These are phyloP conservation scores for Chlorella sp. DNA, from an alignment of 139 green algal species.

Conservation along the genomic window DNA sequence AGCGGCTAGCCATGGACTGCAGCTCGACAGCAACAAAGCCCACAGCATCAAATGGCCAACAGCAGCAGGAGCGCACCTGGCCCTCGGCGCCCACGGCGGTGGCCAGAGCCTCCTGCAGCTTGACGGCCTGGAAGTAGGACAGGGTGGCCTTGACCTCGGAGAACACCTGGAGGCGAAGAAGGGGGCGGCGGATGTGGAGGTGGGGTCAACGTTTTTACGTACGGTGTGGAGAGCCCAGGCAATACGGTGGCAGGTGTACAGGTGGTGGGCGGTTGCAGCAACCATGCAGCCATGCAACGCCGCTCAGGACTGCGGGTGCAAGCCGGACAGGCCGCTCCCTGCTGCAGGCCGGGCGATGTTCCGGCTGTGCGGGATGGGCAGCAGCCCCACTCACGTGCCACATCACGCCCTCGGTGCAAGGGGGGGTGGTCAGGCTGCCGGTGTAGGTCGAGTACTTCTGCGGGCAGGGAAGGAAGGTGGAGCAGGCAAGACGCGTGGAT, in stretches of 20 bases:
- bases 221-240: neutral
- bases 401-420: constrained; percentile 64
- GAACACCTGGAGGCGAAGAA: constrained; percentile 3
- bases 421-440: constrained; percentile 63
- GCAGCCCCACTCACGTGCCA: constrained; percentile 49
- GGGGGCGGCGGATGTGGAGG: neutral
- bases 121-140: constrained; percentile 2
- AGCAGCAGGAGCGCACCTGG: neutral
- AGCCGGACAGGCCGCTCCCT: no score
- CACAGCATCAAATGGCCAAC: no score
- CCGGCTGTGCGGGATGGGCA: neutral
- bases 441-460: constrained; percentile 33
- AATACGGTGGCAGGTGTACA: neutral
- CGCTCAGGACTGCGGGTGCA: no score
- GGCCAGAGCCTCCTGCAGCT: constrained; percentile 13
- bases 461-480: no score
- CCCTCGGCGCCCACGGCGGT: neutral
- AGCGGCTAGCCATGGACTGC: no score
- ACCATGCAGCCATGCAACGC: no score
- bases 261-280: no score
- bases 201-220: neutral
- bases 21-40: no score
- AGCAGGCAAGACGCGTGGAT: no score
- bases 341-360: neutral
- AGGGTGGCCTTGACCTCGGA: neutral